phyloP scores from a whole-genome alignment of 371 early-diverging fungal species.

The Chytridiales sp. region DNA sequence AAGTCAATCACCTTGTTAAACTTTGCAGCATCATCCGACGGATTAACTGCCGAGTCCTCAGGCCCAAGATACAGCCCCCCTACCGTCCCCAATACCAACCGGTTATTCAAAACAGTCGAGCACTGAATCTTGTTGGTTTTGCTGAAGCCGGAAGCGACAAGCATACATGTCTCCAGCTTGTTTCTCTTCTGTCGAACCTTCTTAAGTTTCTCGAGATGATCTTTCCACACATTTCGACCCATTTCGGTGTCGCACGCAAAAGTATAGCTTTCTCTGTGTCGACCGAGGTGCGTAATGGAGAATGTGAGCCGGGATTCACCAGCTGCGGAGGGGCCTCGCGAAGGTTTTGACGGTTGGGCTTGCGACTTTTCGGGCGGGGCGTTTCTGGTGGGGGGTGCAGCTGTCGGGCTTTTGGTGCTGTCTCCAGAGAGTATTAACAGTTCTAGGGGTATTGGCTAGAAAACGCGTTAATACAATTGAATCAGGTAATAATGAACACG shows the following conservation, averaged over 20 bases:
- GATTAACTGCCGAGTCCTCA: constrained; percentile 4
- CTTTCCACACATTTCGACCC: constrained; percentile 78
- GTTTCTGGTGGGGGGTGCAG: no score
- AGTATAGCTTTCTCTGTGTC: constrained; percentile 58
- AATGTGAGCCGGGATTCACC: constrained; percentile 40
- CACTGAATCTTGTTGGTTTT: constrained; percentile 65
- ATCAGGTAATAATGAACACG: neutral
- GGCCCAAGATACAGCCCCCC: constrained; percentile 68
- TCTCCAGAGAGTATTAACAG: constrained; percentile 20
- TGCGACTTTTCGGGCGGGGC: no score
- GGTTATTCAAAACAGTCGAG: constrained; percentile 60
- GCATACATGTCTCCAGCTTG: constrained; percentile 59
- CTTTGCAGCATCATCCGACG: neutral
- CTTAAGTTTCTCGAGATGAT: constrained; percentile 74
- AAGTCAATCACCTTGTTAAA: constrained; percentile 62
- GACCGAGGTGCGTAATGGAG: constrained; percentile 74
- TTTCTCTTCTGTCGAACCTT: constrained; percentile 19
- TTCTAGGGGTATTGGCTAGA: constrained; percentile 35
- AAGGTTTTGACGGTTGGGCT: neutral
- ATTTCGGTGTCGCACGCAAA: constrained; percentile 73
- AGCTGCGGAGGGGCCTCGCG: neutral
- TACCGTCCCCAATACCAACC: constrained; percentile 74
- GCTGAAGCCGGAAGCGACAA: constrained; percentile 50
- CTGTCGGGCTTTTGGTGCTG: no score
- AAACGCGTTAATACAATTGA: neutral